These are phyloP conservation scores for Amanita jacksonii DNA, from an alignment of 768 basidiomycete species.

Conservation along the genomic window DNA sequence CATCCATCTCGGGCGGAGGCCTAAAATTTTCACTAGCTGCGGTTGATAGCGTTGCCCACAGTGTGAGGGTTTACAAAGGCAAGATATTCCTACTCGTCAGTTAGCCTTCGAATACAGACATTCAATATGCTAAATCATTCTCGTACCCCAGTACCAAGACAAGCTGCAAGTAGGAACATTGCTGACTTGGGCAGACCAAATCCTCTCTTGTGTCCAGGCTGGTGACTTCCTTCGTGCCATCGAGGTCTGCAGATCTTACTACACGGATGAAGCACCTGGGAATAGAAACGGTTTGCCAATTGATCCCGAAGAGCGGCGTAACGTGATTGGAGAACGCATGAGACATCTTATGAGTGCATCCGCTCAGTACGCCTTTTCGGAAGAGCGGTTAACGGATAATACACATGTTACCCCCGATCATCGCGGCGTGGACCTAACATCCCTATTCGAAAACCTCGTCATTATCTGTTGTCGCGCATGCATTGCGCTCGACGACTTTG, in stretches of 20 bases:
- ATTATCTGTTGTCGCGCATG: constrained; percentile 68
- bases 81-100: constrained; percentile 86
- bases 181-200: constrained; percentile 91
- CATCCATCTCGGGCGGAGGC: constrained; percentile 35
- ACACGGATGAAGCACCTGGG: constrained; percentile 68
- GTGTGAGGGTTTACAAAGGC: constrained; percentile 76
- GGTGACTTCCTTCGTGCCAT: constrained; percentile 91
- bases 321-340: constrained; percentile 66
- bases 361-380: constrained; percentile 83
- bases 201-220: constrained; percentile 70
- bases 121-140: not conserved
- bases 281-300: constrained; percentile 83
- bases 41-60: constrained; percentile 50
- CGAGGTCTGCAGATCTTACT: constrained; percentile 75
- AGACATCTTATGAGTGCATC: constrained; percentile 83
- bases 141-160: constrained; percentile 49
- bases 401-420: constrained; percentile 78
- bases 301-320: constrained; percentile 43
- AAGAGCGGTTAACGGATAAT: constrained; percentile 86
- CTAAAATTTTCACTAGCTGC: constrained; percentile 38
- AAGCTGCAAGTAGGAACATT: constrained; percentile 75
- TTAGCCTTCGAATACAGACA: not conserved
- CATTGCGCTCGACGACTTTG: constrained; percentile 68
- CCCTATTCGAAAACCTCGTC: constrained; percentile 84
- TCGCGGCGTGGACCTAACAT: constrained; percentile 86